Evolutionary conservation across 1,284 basidiomycete genomes (phyloP), one percentile per base, ranked within the genome.

Genomic region (Heterobasidion occidentale): DNA sequence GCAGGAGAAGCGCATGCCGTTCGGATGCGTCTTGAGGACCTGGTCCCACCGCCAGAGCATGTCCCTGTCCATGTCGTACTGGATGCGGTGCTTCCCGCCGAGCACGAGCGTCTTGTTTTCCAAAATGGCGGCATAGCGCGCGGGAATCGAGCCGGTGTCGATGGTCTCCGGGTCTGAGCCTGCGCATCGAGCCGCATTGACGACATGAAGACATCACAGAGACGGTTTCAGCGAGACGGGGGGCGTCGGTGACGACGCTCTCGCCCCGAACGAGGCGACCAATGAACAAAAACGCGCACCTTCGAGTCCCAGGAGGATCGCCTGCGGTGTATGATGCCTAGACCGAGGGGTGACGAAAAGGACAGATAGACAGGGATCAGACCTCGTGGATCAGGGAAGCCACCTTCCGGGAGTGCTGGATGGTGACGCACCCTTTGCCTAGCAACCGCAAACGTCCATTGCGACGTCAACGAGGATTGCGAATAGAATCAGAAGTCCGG

Each of bases 281-380:
- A 19, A 42, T 49, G 55, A 46, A 14, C 61, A 36, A 15, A 47
- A 45, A 4, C 6, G 27, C 27, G 27, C 67, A 74, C 89, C 93
- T 80, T 96, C 92, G 34, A 97, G 76, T 9, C 94, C 94, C 27
- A 96, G 82, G 46, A 97, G 80, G 60, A 98, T 86, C 2, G 94
- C 94, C 70, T 96, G 91, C 0, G 94, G 94, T 0, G 94, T 97
- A 73, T 95, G 92, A 70, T 97, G 95, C 1, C 93, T 94, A 54
- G 48, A 27, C 27, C 38, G 49, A 64, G 20, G 59, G 36, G 27
- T 9, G 54, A 48, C 20, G 34, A 42, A 36, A 36, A 52, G 55
- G 20, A 48, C 20, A 17, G 36, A 44, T 56, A 54, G 27, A 35
- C 53, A 44, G n/a, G 15, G 53, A 47, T 34, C 46, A 54, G 35